Percentiles rank a stretch among this genome's conserved stretches.
phyloP scores from a whole-genome alignment of 1,139 yeast genomes.

The Kodamaea sp. region DNA sequence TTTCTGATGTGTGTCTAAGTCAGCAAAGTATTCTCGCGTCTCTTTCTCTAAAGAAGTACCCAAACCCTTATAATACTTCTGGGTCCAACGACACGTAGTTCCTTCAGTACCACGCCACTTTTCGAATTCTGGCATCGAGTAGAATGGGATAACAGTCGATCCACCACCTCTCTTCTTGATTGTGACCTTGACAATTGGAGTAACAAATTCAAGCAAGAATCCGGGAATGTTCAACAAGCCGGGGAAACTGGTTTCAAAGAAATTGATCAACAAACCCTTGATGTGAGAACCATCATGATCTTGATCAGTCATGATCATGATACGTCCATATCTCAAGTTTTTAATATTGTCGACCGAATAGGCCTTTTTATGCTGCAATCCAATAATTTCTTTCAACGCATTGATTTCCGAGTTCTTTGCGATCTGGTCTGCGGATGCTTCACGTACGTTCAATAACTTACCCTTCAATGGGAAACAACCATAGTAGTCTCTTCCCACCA shows the following conservation, averaged over 20 bases:
- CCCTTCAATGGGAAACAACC: constrained; percentile 97
- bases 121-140: constrained; percentile 96
- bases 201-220: constrained; percentile 87
- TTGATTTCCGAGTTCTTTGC: constrained; percentile 92
- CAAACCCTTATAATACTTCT: constrained; percentile 96
- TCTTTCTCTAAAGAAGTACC: constrained; percentile 89
- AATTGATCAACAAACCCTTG: constrained; percentile 92
- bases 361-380: constrained; percentile 87
- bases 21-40: constrained; percentile 86
- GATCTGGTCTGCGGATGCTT: constrained; percentile 92
- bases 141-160: constrained; percentile 65
- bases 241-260: constrained; percentile 91
- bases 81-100: constrained; percentile 75
- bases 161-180: constrained; percentile 66
- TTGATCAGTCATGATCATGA: constrained; percentile 99
- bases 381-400: constrained; percentile 93
- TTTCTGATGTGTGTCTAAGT: constrained; percentile 83
- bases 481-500: constrained; percentile 92
- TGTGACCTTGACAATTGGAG: constrained; percentile 94
- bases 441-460: constrained; percentile 91
- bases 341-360: constrained; percentile 65
- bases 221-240: constrained; percentile 91
- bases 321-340: constrained; percentile 88
- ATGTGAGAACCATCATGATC: constrained; percentile 99
- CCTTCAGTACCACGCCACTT: constrained; percentile 90